Base-by-base conservation (phyloP, 768 basidiomycete species). In the Lactifluus volemus region DNA sequence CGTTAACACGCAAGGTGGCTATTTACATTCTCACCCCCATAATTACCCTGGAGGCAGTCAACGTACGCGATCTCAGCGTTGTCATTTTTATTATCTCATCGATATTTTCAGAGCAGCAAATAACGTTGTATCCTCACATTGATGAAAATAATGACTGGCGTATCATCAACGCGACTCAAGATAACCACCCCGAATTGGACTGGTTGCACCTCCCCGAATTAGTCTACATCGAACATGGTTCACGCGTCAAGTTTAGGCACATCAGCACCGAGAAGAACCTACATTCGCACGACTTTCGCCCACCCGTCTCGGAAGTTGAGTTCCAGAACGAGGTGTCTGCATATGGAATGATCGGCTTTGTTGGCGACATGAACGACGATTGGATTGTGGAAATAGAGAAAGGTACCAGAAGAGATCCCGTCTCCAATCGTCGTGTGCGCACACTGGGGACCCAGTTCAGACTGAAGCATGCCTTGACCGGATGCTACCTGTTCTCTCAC, bases 251-350 rank as follows among this genome's bases (percentile, higher is more conserved):
- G 69, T 76, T 99, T 30, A 79, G 84, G 34, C 97, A 98, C 73
- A 75, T 84, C 49, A 38, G 78, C 25, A 96, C 96, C 0, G 81
- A 88, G 64, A 96, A 92, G 70, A 81, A 85, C 60, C 82, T 99
- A 3, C 97, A 99, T 77, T 93, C 92, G 49, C 97, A 99, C 74
- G 97, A 98, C 67, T 75, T 88, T 66, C 88, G 97, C 25, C 93
- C 97, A 5, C 93, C 95, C 17, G 85, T 99, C 14, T 92, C 90
- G 36, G 97, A 99, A 49, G 96, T 98, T 49, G 97, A 99, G 68
- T 99, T 98, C 78, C 97, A 99, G 76, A 96, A 98, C 69, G 97
- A 99, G 71, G 94, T 98, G 1, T 95, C 93, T 2, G 92, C 79
- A 0, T 99, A 99, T 69, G 97, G 97, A 1, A 84, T 89, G 78